Evolutionary conservation across 1,139 yeast genomes (phyloP), one percentile per base, ranked within the genome.

Genomic region (Entelexis paramagnoliae): DNA sequence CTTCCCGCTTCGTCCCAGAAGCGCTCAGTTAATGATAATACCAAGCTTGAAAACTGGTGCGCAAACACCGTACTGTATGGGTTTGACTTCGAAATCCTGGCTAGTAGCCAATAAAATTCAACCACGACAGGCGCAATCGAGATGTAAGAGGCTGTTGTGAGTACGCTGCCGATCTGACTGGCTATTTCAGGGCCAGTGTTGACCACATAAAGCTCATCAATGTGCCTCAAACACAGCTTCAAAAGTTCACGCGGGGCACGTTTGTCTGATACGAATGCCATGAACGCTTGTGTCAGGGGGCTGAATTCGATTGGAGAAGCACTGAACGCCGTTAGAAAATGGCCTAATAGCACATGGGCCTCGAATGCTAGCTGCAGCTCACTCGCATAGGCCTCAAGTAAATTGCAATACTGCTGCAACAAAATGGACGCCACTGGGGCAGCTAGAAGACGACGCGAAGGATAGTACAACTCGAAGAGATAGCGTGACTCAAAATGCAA

Each of bases 161-260:
- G 36, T n/a, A 42, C 32, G 29, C 46, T 42, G 13, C 46, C 46
- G 3, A 42, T 30, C 14, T 42, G 46, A 11, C 46, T 32, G 3
- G 46, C 46, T 9, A 42, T 20, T 20, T 32, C 36, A 2, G 10
- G 46, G 30, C 19, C 8, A 6, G 29, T 42, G 10, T 42, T 14
- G 38, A 26, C 28, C 4, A 42, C 28, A 24, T 42, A 42, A 2
- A 42, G 36, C 36, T 42, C 36, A 14, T 42, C 46, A 7, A 42
- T 6, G n/a, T 42, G 46, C 29, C 20, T 29, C 20, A 42, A 32
- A 11, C 46, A 30, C 16, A 14, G 10, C 14, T 19, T 4, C 29
- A 30, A 2, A 19, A 42, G 36, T 14, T 30, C 13, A 7, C 13
- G 16, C 2, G 46, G 29, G 7, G 29, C 29, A 11, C 14, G 2